Evolutionary conservation across 148 eudicot species (phyloP), one percentile per base, ranked within the genome.

Genomic region (Cornus florida): DNA sequence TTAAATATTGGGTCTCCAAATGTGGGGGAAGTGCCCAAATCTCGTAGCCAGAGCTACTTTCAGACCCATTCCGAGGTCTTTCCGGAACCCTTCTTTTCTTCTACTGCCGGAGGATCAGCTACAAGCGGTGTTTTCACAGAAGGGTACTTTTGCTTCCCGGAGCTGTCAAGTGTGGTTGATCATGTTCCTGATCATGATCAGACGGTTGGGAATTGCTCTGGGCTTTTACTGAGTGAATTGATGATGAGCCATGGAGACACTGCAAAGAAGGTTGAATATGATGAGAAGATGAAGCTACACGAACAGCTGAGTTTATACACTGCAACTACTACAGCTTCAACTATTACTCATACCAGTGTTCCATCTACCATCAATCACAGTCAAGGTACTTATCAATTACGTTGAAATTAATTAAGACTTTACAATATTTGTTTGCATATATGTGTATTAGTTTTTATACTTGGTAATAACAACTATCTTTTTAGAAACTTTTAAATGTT

Each of bases 31-130:
- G 20, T 68, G 39, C 14, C 78, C 50, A 87, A 84, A 67, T 92
- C 97, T 19, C 91, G 94, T 10, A 91, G 90, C 88, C 94, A 90
- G 39, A 79, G 78, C 35, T 83, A 88, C 60, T 72, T 70, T 75
- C 73, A 78, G 23, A 20, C 59, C 57, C 73, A 83, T 0, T 72
- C 71, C 11, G 87, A 88, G 74, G 77, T 84, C 60, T 6, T 79
- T 68, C 69, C 79, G 3, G 87, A 81, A 4, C 86, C 91, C 70
- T 89, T 68, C 69, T 88, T 84, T 67, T 90, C 92, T 39, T 92
- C 96, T 50, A 74, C 28, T 67, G 62, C 84, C 19, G 76, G 43
- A 79, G 50, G 31, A 74, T 72, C 81, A 38, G 46, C 35, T 22
- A n/a, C 53, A 31, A 72, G 76, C 19, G 48, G 9, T 43, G 75